A percentile compares a stretch with the other conserved stretches of the same genome.
Conservation (phyloP, 176 grass and related monocot species). For the Themeda triandra region DNA sequence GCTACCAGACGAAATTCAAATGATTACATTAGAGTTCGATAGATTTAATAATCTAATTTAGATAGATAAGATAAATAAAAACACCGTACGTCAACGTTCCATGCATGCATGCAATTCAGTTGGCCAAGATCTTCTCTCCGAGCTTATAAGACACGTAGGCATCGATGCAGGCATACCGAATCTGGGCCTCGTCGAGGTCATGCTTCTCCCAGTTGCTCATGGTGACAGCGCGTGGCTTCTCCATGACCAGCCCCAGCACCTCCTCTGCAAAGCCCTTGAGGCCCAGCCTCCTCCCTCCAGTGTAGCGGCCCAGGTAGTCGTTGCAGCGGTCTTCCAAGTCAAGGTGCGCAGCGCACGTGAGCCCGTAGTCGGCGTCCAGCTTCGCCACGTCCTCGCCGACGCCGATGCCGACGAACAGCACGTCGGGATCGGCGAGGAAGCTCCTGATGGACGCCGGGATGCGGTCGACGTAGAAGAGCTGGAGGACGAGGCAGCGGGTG, state of each 20-base stretch:
- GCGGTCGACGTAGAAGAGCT: slow-evolving; percentile 44
- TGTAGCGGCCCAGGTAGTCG: not conserved
- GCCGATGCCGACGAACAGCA: slow-evolving; percentile 46
- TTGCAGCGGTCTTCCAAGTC: slow-evolving; percentile 32
- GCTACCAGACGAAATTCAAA: not conserved
- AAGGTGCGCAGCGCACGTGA: slow-evolving; percentile 11
- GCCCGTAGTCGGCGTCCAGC: slow-evolving; percentile 37
- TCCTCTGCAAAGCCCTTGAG: slow-evolving; percentile 47
- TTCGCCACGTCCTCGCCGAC: slow-evolving; percentile 35
- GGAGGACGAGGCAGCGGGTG: slow-evolving; percentile 49
- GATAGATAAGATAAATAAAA: not conserved
- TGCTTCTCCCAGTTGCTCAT: slow-evolving; percentile 54
- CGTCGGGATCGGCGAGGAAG: slow-evolving; percentile 37
- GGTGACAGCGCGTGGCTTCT: slow-evolving; percentile 40
- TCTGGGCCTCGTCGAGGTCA: slow-evolving; percentile 21
- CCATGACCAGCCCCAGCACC: slow-evolving; percentile 42
- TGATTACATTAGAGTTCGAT: not conserved
- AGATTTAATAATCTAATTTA: not conserved
- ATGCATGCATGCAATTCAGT: not conserved
- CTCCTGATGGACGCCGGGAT: slow-evolving; percentile 29
- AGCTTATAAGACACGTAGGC: slow-evolving; percentile 61
- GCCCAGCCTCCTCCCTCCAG: not conserved
- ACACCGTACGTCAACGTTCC: not conserved
- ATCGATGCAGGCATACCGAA: slow-evolving; percentile 56
- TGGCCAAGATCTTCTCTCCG: slow-evolving; percentile 24